These are phyloP conservation scores for Sordaria brevicollis DNA, from an alignment of 495 filamentous ascomycete species.

Conservation along the genomic window DNA sequence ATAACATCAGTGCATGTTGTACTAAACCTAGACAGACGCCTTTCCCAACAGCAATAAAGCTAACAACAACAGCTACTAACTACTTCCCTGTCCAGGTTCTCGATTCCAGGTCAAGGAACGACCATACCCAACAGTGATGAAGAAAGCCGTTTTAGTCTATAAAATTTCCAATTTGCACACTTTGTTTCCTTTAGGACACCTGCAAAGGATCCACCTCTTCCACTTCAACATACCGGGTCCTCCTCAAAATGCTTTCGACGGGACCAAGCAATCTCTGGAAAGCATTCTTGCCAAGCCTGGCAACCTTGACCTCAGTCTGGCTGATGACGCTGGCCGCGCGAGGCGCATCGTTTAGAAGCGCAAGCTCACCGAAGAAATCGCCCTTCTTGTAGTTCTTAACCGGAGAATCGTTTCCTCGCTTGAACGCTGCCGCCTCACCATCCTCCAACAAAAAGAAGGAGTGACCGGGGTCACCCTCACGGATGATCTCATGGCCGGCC, in stretches of 20 bases:
- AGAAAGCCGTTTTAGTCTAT: background rate
- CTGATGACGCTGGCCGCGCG: slow-evolving; percentile 84
- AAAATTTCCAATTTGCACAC: background rate
- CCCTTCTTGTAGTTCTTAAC: slow-evolving; percentile 80
- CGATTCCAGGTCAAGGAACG: slow-evolving; percentile 1
- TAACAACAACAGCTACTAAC: background rate
- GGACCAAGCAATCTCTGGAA: slow-evolving; percentile 91
- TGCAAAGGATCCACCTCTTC: slow-evolving; percentile 45
- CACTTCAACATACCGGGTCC: slow-evolving; percentile 49
- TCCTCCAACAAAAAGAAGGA: slow-evolving; percentile 87
- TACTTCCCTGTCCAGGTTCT: background rate
- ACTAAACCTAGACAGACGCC: background rate
- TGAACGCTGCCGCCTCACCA: slow-evolving; percentile 81
- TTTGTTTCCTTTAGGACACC: slow-evolving; percentile 1
- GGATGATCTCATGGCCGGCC: slow-evolving; percentile 72
- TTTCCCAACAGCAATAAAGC: background rate
- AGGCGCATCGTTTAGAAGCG: slow-evolving; percentile 84
- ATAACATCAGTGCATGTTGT: background rate
- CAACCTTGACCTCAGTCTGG: slow-evolving; percentile 83
- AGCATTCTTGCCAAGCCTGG: slow-evolving; percentile 80
- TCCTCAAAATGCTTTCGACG: slow-evolving; percentile 88
- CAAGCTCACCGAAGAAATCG: slow-evolving; percentile 94
- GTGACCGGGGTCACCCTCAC: slow-evolving; percentile 83
- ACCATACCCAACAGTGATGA: background rate
- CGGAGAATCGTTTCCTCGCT: slow-evolving; percentile 47